Conservation (phyloP, 2,329 filamentous ascomycete species). For the Ceratocystis ficicola region DNA sequence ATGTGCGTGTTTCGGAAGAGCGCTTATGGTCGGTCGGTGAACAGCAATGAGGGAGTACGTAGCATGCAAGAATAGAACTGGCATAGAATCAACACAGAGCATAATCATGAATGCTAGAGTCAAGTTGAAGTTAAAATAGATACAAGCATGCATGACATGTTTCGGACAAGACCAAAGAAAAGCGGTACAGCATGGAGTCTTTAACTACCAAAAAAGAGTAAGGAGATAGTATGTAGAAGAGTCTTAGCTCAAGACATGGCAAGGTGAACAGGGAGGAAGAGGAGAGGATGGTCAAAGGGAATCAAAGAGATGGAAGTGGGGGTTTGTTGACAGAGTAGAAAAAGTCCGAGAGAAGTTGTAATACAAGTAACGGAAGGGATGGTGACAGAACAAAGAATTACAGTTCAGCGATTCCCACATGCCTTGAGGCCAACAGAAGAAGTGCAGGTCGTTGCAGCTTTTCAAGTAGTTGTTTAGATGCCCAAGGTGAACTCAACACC, state of each 20-base stretch:
- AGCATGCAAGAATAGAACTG: neutral
- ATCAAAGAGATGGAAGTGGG: conserved; percentile 7
- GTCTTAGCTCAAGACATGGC: conserved; percentile 10
- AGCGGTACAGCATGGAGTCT: conserved; percentile 2
- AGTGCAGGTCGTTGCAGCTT: conserved; percentile 7
- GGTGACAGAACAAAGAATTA: conserved; percentile 15
- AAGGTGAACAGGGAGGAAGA: neutral
- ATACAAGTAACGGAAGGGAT: conserved; percentile 12
- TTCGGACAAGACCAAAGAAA: neutral
- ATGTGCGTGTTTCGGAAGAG: conserved; percentile 5
- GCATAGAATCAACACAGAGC: neutral
- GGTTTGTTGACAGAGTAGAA: conserved; percentile 15
- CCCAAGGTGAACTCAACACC: conserved; percentile 90
- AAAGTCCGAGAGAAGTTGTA: conserved; percentile 8
- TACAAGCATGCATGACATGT: conserved; percentile 3
- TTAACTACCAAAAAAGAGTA: neutral
- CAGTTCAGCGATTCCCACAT: conserved; percentile 11
- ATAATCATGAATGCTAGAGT: neutral
- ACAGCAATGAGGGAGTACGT: neutral
- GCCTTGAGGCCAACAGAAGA: neutral
- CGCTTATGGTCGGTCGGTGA: conserved; percentile 2
- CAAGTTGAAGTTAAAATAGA: neutral
- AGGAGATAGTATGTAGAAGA: neutral
- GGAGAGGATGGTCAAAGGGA: neutral
- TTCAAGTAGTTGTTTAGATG: conserved; percentile 50